phyloP scores from a whole-genome alignment of 306 rosid species.

The Quercus bicolor region DNA sequence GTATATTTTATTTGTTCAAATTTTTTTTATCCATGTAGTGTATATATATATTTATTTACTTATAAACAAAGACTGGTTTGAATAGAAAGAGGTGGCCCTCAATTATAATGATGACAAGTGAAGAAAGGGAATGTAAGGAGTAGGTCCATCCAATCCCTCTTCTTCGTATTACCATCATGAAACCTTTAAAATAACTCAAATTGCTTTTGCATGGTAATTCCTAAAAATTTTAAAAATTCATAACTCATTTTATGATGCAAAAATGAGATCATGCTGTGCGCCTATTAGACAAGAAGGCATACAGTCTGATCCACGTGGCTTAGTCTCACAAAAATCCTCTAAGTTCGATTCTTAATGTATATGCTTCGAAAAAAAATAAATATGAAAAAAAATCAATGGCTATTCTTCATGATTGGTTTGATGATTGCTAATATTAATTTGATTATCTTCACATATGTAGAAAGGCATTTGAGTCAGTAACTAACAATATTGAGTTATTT shows the following conservation, averaged over 20 bases:
- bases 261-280: constrained; percentile 54
- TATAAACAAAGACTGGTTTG: not conserved
- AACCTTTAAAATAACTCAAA: constrained; percentile 14
- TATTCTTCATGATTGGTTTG: not conserved
- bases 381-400: not conserved
- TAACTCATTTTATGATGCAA: constrained; percentile 34
- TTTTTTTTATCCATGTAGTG: not conserved
- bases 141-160: constrained; percentile 47
- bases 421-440: not conserved
- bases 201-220: constrained; percentile 8
- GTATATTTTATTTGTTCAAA: not conserved
- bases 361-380: not conserved
- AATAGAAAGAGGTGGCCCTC: constrained; percentile 23
- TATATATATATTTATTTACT: not conserved
- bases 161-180: constrained; percentile 40
- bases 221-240: not conserved
- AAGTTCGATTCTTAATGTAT: not conserved
- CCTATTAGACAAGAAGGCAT: constrained; percentile 4
- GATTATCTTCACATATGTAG: not conserved
- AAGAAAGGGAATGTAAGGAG: constrained; percentile 33
- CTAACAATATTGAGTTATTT: too few species aligned
- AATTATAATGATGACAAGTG: constrained; percentile 38
- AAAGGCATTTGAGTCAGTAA: not conserved
- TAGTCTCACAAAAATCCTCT: not conserved
- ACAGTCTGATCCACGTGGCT: constrained; percentile 10